Percentiles rank a stretch among this genome's conserved stretches.
Evolutionary conservation across 2,329 filamentous ascomycete species (phyloP).

Genomic region (Calonectria hawksworthii): DNA sequence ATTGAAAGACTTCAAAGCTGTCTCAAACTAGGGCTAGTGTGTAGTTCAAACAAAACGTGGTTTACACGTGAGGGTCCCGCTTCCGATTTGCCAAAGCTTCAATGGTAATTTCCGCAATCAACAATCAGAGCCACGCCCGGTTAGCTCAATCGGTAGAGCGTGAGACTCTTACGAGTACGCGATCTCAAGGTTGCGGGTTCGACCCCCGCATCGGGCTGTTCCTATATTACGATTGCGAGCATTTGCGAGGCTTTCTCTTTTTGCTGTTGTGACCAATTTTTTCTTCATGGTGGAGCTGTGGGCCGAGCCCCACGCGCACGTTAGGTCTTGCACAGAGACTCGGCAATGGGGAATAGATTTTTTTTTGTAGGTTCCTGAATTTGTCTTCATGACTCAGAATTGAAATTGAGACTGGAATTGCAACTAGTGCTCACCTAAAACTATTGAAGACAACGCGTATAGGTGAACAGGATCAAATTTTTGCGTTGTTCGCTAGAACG

Average conservation of each 20-base stretch:
- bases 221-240: conserved; percentile 36
- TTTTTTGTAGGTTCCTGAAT: neutral
- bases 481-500: too few relatives aligned
- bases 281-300: neutral
- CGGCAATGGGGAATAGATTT: neutral
- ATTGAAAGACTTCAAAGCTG: too few relatives aligned
- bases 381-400: neutral
- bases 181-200: conserved; percentile 71
- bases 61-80: too few relatives aligned
- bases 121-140: conserved; percentile 37
- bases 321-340: neutral
- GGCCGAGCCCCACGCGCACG: neutral
- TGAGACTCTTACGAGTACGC: conserved; percentile 71
- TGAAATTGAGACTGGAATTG: neutral
- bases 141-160: conserved; percentile 67
- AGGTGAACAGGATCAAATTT: neutral
- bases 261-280: neutral
- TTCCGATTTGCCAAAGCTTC: too few relatives aligned
- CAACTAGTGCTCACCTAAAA: neutral
- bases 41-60: too few relatives aligned
- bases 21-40: too few relatives aligned
- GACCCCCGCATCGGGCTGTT: conserved; percentile 58
- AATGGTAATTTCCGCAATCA: too few relatives aligned
- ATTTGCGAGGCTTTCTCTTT: conserved; percentile 3
- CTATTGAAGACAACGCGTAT: neutral